Percentiles rank a stretch among this genome's conserved stretches.
These are phyloP conservation scores for Vitis hybrid DNA, from an alignment of 177 flowering plant genomes.

Conservation along the genomic window DNA sequence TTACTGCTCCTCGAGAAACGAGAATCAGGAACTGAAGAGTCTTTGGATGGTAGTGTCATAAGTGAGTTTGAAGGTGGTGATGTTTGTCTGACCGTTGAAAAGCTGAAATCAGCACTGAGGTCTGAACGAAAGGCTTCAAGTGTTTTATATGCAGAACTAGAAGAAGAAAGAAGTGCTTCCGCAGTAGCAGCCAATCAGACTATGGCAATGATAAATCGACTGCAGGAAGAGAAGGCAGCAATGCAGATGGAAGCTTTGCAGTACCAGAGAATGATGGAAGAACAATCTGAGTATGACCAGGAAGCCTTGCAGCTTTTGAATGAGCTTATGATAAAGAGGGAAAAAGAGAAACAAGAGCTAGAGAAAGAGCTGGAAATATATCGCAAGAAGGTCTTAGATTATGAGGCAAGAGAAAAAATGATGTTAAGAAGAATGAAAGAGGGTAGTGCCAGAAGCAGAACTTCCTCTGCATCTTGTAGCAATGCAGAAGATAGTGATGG, in stretches of 20 bases:
- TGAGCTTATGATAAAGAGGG: conserved; percentile 80
- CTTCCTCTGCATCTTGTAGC: conserved; percentile 54
- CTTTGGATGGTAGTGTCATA: conserved; percentile 68
- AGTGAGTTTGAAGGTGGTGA: conserved; percentile 66
- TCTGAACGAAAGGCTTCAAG: conserved; percentile 54
- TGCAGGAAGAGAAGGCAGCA: conserved; percentile 92
- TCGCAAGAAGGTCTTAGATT: conserved; percentile 53
- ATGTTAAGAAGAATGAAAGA: conserved; percentile 34
- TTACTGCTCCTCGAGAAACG: conserved; percentile 34
- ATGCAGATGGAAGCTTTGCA: conserved; percentile 93
- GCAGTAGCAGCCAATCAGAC: conserved; percentile 82
- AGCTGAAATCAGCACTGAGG: conserved; percentile 52
- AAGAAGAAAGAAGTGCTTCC: conserved; percentile 86
- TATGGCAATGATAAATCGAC: conserved; percentile 91
- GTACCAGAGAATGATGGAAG: conserved; percentile 95
- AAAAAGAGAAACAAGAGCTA: conserved; percentile 80
- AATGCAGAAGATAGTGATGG: conserved; percentile 56
- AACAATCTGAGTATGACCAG: conserved; percentile 85
- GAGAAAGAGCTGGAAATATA: conserved; percentile 69
- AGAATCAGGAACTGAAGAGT: conserved; percentile 62
- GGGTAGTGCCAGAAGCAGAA: conserved; percentile 36
- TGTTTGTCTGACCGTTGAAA: conserved; percentile 43
- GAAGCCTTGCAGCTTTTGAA: conserved; percentile 85
- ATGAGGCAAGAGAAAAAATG: conserved; percentile 55
- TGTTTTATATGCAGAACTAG: conserved; percentile 68